These are phyloP conservation scores for Aureobasidium uvarum DNA, from an alignment of 2,329 filamentous ascomycete genomes.

Conservation along the genomic window DNA sequence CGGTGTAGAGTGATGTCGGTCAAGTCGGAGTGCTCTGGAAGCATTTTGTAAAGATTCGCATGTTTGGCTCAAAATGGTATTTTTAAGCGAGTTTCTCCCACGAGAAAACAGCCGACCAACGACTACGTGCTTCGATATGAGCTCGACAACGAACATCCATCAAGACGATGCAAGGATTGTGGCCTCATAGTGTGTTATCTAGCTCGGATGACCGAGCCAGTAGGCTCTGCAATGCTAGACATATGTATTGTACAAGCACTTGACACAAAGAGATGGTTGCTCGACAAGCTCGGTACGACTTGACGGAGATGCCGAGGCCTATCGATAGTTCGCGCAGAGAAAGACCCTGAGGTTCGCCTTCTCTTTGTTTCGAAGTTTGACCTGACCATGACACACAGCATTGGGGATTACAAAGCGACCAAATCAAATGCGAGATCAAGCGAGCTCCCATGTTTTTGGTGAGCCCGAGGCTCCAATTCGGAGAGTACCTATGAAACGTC, in stretches of 20 bases:
- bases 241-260: background rate
- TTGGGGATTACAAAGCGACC: conserved; percentile 17
- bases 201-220: background rate
- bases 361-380: conserved; percentile 19
- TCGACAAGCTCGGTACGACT: background rate
- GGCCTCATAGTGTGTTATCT: background rate
- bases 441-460: background rate
- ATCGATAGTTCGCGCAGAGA: conserved; percentile 11
- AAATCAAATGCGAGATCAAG: conserved; percentile 10
- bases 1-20: background rate
- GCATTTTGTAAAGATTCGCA: conserved; percentile 24
- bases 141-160: background rate
- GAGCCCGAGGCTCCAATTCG: background rate
- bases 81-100: conserved; percentile 5
- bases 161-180: background rate
- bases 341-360: conserved; percentile 6
- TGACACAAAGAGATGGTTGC: background rate
- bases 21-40: conserved; percentile 7
- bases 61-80: background rate
- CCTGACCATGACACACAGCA: conserved; percentile 8
- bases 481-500: background rate
- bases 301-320: conserved; percentile 7
- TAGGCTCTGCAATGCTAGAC: background rate
- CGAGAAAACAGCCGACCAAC: conserved; percentile 10
- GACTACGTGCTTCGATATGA: background rate